These are phyloP conservation scores for Hymenoscyphus salicellus DNA, from an alignment of 2,329 filamentous ascomycete genomes.

Conservation along the genomic window DNA sequence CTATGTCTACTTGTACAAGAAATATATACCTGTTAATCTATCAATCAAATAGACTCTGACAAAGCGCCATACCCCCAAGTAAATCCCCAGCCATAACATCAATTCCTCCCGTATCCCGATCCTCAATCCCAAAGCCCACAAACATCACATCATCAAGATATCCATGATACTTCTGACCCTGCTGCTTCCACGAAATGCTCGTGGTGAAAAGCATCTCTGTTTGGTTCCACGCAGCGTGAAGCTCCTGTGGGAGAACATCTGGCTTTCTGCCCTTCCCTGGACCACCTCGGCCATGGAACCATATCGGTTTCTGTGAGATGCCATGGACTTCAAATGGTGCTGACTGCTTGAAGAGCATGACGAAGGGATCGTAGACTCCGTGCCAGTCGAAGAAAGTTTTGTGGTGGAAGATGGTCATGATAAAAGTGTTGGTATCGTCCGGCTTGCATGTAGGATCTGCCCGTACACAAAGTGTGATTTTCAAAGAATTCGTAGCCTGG, in stretches of 20 bases:
- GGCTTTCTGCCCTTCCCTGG: slow-evolving; percentile 25
- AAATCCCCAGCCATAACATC: slow-evolving; percentile 52
- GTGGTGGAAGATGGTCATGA: slow-evolving; percentile 54
- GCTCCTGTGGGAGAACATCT: neutral
- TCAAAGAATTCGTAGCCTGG: neutral
- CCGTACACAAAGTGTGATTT: slow-evolving; percentile 52
- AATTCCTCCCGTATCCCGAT: slow-evolving; percentile 46
- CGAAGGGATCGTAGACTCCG: slow-evolving; percentile 54
- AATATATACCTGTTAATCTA: too few species aligned
- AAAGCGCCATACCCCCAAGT: slow-evolving; percentile 34
- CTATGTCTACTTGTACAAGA: neutral
- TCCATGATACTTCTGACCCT: slow-evolving; percentile 50
- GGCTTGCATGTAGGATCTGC: slow-evolving; percentile 44
- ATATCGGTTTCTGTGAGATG: slow-evolving; percentile 50
- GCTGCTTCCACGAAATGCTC: slow-evolving; percentile 52
- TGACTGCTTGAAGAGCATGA: slow-evolving; percentile 48
- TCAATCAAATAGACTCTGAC: neutral
- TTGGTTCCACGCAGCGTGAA: slow-evolving; percentile 28
- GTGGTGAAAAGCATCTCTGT: slow-evolving; percentile 59
- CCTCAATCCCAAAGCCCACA: slow-evolving; percentile 56
- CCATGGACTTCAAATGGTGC: slow-evolving; percentile 51
- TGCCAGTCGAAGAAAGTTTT: slow-evolving; percentile 50
- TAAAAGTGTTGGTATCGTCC: slow-evolving; percentile 49
- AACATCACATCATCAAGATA: slow-evolving; percentile 55
- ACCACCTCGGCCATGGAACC: slow-evolving; percentile 50